Base-by-base conservation (phyloP, 306 rosid species). In the Pterocarpus macrocarpus region DNA sequence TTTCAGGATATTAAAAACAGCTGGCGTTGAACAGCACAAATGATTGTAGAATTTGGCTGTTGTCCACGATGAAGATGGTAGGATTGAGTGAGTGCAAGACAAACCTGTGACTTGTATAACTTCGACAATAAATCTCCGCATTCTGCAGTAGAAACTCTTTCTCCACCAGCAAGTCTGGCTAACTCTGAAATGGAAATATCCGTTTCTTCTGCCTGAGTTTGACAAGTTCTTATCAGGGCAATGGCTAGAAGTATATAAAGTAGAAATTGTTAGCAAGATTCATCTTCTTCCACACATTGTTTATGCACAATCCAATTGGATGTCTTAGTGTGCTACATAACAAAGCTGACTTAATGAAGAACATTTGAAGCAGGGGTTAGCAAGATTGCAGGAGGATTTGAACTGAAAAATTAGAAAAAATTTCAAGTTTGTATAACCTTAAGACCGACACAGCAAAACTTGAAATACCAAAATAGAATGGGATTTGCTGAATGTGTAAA, bases 161-260 rank as follows among this genome's bases (percentile, higher is more conserved):
- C 98, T 80, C 97, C 92, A 57, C 88, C 91, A 32, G 44, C 81
- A 67, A 89, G 71, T 76, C 90, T 86, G 32, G 98, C 97, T 55
- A 94, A 82, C 82, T 94, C 98, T 44, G 95, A 86, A 17, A 94
- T 84, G 41, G 82, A 85, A 49, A 7, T 62, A 61, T 94, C 92
- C 64, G 86, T 84, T 85, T 90, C 92, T 87, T 90, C 90, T 35
- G 90, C 95, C 98, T 91, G 89, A 45, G 64, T 82, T 74, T 76
- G 22, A 63, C 63, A 85, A 47, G 57, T 2, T 14, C 80, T 71
- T 82, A 28, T 90, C 57, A 84, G 67, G 69, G 28, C 49, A 82
- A 47, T 64, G 58, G n/a, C 56, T 17, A 52, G 14, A 47, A 32
- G 56, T 56, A 59, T 22, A 22, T 22, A 22, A 22, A 22, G 28